Evolutionary conservation across 768 basidiomycete genomes (phyloP).

Genomic region (Russula virescens): DNA sequence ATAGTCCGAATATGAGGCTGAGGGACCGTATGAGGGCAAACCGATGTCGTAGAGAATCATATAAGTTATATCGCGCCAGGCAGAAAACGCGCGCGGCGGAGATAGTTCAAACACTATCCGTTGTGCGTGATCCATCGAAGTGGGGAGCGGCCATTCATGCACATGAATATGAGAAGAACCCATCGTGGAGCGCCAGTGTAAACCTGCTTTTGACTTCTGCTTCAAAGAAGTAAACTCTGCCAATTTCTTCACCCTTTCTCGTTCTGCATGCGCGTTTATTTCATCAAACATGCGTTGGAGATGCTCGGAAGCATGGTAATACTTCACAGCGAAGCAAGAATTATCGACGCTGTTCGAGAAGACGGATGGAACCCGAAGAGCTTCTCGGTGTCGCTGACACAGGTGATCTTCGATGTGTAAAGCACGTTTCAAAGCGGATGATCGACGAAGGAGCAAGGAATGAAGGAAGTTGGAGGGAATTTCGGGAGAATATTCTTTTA

Average conservation of each 20-base stretch:
- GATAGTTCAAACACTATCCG: constrained; percentile 6
- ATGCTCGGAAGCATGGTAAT: background rate
- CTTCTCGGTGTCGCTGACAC: background rate
- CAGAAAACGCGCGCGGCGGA: background rate
- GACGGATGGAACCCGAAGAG: background rate
- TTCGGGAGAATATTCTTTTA: constrained; percentile 42
- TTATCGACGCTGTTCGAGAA: background rate
- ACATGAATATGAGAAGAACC: background rate
- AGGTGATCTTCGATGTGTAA: constrained; percentile 3
- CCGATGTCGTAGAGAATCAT: constrained; percentile 13
- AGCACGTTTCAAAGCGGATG: background rate
- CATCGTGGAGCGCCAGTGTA: too few species aligned
- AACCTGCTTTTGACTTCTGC: too few species aligned
- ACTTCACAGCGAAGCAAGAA: constrained; percentile 9
- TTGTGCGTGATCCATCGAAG: background rate
- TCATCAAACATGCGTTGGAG: background rate
- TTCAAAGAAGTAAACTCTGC: too few species aligned
- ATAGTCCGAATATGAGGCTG: background rate
- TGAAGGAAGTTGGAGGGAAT: constrained; percentile 36
- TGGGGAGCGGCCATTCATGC: constrained; percentile 14
- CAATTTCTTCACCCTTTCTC: too few species aligned
- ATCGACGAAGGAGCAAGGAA: constrained; percentile 38
- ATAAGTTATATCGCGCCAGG: constrained; percentile 6
- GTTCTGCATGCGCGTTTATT: background rate
- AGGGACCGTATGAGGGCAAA: too few species aligned